Evolutionary conservation across 148 eudicot species (phyloP), one percentile per base, ranked within the genome.

Genomic region (Vaccinium corymbosum): DNA sequence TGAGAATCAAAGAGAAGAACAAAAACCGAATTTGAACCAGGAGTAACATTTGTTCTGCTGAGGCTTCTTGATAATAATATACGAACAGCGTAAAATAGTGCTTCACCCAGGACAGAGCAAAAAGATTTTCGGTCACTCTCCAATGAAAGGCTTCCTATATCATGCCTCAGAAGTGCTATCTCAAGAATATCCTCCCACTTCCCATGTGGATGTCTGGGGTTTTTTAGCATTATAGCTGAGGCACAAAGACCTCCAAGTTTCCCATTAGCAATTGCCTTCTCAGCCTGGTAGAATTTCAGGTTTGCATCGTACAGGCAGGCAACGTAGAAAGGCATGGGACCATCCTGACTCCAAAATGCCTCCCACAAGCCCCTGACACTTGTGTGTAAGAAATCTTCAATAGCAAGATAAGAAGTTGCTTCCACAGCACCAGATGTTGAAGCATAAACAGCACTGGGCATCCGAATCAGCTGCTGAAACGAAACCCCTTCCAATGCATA

Each of bases 301-400:
- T 90, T 93, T 46, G 85, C 87, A 84, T 90, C 82, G 80, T 89
- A 89, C 32, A 93, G 85, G 85, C 92, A 94, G 29, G 98, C 90
- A 29, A 93, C 91, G 49, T 85, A 86, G 82, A 94, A 92, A 79
- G 99, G 98, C 83, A 92, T 78, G n/a, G 88, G 87, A 56, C 85
- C 98, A 55, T 89, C 91, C 42, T 92, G 89, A 61, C 91, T 88
- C 99, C 99, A 97, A 88, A 97, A 97, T 59, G 95, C 90, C 86
- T 93, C 97, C 99, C 99, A 97, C 87, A 97, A 89, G 55, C 98
- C 93, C 86, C 90, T 92, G 62, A 89, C 95, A 78, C 95, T 87
- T 51, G 99, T 91, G 86, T 97, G 95, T 76, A 97, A 87, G 79
- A 97, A 97, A 90, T 97, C 99, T 80, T 97, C 99, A 11, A 97